Base-by-base conservation (phyloP, 2,329 filamentous ascomycete species). In the Botryotinia globosa region DNA sequence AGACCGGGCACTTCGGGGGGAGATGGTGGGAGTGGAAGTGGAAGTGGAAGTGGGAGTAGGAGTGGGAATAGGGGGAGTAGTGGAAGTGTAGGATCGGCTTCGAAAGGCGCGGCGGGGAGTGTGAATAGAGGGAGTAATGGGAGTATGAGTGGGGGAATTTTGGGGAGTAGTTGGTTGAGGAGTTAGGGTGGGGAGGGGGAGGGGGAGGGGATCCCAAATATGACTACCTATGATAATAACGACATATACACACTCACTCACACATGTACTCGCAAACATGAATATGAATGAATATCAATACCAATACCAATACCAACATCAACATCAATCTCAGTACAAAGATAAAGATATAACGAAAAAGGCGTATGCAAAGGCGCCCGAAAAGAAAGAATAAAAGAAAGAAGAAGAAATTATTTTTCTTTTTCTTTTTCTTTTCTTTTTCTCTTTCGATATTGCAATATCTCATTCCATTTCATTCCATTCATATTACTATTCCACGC, bases 91-190 rank as follows among this genome's bases (percentile, higher is more conserved):
- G n/a, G 51, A 8, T 56, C n/a, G n/a, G n/a, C 51, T 56, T 56
- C 51, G n/a, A 56, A 18, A n/a, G 51, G 51, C 7, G n/a, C n/a
- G 14, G 0, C 51, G 16, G 51, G 51, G 7, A 56, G 18, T 29
- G 14, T 4, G 61, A 44, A 44, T 39, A 16, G 45, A 39, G 39
- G 65, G 65, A 29, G 65, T 39, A 81, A 72, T 82, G 81, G 29
- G 74, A 81, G 75, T 88, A 89, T 39, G 87, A 91, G 45, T 87
- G 67, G 44, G 77, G 72, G 4, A 73, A 74, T 5, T 77, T 75
- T 63, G 75, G 75, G 63, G 79, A 81, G 72, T 82, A 81, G 32
- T 74, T 81, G 76, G 88, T 89, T 44, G 88, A 91, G 45, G 87
- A 94, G 78, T 76, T 84, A 42, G 76, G 81, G 39, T n/a, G 7